These are phyloP conservation scores for Periconia digitata DNA, from an alignment of 2,329 filamentous ascomycete genomes.

Conservation along the genomic window DNA sequence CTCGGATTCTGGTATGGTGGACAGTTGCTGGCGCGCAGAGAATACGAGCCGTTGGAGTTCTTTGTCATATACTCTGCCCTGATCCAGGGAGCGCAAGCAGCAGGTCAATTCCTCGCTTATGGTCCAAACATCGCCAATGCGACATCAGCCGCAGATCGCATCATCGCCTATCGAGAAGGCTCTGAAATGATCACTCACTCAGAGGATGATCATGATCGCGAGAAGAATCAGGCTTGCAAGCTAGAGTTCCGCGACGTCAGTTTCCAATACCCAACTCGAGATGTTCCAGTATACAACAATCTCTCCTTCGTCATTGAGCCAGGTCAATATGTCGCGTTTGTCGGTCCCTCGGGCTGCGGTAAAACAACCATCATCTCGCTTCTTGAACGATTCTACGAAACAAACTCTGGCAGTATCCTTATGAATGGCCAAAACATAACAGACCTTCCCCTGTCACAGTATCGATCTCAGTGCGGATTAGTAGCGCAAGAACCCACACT, in stretches of 20 bases:
- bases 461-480: conserved; percentile 77
- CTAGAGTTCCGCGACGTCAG: conserved; percentile 78
- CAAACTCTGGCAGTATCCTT: conserved; percentile 6
- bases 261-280: conserved; percentile 89
- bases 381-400: conserved; percentile 45
- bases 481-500: conserved; percentile 90
- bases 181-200: neutral
- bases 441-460: conserved; percentile 62
- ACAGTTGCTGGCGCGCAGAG: conserved; percentile 14
- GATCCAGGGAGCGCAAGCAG: conserved; percentile 24
- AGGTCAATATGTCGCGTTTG: conserved; percentile 15
- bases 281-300: conserved; percentile 74
- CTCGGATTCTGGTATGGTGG: conserved; percentile 66
- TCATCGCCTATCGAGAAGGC: neutral
- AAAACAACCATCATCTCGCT: conserved; percentile 68
- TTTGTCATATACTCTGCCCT: conserved; percentile 28
- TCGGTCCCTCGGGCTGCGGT: conserved; percentile 52
- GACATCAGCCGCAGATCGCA: conserved; percentile 16
- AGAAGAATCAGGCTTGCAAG: conserved; percentile 35
- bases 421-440: conserved; percentile 2
- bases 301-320: conserved; percentile 27
- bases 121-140: conserved; percentile 31
- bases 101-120: conserved; percentile 26
- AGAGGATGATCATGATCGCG: neutral
- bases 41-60: conserved; percentile 18